Base-by-base conservation (phyloP, 208 protist species). In the Trichomonas tenax region DNA sequence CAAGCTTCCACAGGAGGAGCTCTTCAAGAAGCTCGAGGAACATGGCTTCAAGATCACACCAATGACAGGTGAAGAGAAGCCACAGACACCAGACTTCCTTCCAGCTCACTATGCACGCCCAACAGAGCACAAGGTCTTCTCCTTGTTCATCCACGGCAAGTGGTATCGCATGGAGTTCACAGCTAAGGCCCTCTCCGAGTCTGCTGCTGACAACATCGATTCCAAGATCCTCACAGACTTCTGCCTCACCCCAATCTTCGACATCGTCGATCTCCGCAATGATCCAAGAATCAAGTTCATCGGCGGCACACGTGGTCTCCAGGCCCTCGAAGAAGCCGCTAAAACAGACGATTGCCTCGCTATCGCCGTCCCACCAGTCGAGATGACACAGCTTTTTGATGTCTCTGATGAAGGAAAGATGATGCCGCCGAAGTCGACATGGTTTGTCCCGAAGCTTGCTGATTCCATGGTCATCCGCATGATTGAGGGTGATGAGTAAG, bases 361-460 rank as follows among this genome's bases (percentile, higher is more conserved):
- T 31, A 44, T 96, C 63, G 93, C 49, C 17, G 34, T 96, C 15
- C 51, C 51, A 51, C 93, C 93, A 46, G 63, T 81, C 34, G 11
- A 21, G 17, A 81, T 96, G 31, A 9, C 40, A n/a, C 93, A 96
- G 63, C 36, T 96, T n/a, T 82, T 96, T 26, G 93, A 63, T 26
- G 51, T 96, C 72, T 63, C 93, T 40, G 93, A 96, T 45, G 23
- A n/a, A 44, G 51, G 51, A 34, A 38, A 10, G 31, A 96, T 96
- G 34, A 96, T 96, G 93, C 93, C 93, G 82, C 93, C 93, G 41
- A 96, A 96, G 40, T 45, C n/a, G 17, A 96, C 93, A 36, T 96
- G 93, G 93, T 96, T 96, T 82, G 93, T 82, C 31, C 93, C 93
- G 26, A 96, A 96, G 36, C 49, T 96, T 17, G 51, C 49, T 34